These are phyloP conservation scores for Curvularia sp. DNA, from an alignment of 2,329 filamentous ascomycete genomes.

Conservation along the genomic window DNA sequence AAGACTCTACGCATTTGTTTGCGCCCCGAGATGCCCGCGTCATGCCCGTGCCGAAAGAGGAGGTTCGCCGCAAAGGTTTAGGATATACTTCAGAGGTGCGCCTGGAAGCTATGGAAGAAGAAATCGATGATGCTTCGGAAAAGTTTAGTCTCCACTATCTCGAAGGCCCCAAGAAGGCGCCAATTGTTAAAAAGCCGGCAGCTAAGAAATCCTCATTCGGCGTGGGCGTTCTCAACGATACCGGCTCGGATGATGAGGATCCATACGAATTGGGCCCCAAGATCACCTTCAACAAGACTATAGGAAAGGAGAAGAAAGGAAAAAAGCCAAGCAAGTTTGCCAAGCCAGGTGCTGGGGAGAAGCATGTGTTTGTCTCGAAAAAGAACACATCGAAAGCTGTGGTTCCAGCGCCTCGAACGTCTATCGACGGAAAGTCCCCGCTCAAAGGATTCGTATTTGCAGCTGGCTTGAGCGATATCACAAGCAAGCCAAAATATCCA, in stretches of 20 bases:
- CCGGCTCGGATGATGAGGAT: slow-evolving; percentile 93
- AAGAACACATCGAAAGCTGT: slow-evolving; percentile 57
- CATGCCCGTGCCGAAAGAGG: slow-evolving; percentile 70
- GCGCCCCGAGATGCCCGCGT: slow-evolving; percentile 80
- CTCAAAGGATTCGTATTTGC: slow-evolving; percentile 81
- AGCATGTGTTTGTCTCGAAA: slow-evolving; percentile 78
- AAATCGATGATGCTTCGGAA: slow-evolving; percentile 21
- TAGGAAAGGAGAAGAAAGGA: slow-evolving; percentile 83
- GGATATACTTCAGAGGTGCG: slow-evolving; percentile 69
- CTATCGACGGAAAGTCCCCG: slow-evolving; percentile 81
- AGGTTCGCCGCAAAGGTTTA: slow-evolving; percentile 70
- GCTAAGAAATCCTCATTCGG: slow-evolving; percentile 78
- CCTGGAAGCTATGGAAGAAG: slow-evolving; percentile 50
- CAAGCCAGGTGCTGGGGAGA: slow-evolving; percentile 70
- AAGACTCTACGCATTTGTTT: slow-evolving; percentile 70
- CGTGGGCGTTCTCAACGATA: slow-evolving; percentile 88
- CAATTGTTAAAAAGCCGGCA: slow-evolving; percentile 45
- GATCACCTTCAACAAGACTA: slow-evolving; percentile 82
- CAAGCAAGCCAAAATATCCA: slow-evolving; percentile 59
- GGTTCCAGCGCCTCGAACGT: slow-evolving; percentile 65
- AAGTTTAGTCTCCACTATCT: slow-evolving; percentile 35
- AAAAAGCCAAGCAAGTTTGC: slow-evolving; percentile 59
- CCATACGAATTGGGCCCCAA: slow-evolving; percentile 90
- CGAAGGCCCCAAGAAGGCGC: slow-evolving; percentile 27
- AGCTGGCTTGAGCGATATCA: slow-evolving; percentile 52